A percentile compares a stretch with the other conserved stretches of the same genome.
phyloP scores from a whole-genome alignment of 2,329 filamentous ascomycete genomes.

The Mycogone perniciosa region DNA sequence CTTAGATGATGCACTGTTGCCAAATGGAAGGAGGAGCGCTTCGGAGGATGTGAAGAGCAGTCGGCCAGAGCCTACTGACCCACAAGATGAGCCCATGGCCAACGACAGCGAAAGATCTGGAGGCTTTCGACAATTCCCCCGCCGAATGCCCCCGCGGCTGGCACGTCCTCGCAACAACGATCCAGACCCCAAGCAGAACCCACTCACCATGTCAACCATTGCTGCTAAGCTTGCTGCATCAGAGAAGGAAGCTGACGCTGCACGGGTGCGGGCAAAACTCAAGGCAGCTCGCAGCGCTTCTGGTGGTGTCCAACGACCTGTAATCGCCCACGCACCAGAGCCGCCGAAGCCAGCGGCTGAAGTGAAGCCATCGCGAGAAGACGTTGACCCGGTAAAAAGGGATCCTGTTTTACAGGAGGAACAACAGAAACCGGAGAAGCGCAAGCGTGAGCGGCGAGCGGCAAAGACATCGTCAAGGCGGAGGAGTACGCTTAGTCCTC shows the following conservation, averaged over 20 bases:
- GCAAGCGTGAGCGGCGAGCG: constrained; percentile 46
- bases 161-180: constrained; percentile 28
- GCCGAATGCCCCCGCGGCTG: constrained; percentile 21
- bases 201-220: constrained; percentile 55
- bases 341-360: constrained; percentile 9
- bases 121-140: not conserved
- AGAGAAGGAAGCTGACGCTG: constrained; percentile 57
- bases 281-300: constrained; percentile 42
- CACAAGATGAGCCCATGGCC: not conserved
- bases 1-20: constrained; percentile 28
- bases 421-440: constrained; percentile 30
- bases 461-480: constrained; percentile 55
- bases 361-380: constrained; percentile 11
- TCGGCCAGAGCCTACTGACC: constrained; percentile 9
- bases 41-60: not conserved
- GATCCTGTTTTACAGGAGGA: constrained; percentile 19
- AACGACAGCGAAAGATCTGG: not conserved
- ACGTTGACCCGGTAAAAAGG: constrained; percentile 32
- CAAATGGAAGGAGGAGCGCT: constrained; percentile 13
- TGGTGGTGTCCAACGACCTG: constrained; percentile 25
- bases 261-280: constrained; percentile 56
- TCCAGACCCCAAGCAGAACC: constrained; percentile 44
- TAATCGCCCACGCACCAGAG: constrained; percentile 9
- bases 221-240: constrained; percentile 58
- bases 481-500: constrained; percentile 68